Evolutionary conservation across 257 asterid genomes (phyloP).

Genomic region (Scutellaria galericulata): DNA sequence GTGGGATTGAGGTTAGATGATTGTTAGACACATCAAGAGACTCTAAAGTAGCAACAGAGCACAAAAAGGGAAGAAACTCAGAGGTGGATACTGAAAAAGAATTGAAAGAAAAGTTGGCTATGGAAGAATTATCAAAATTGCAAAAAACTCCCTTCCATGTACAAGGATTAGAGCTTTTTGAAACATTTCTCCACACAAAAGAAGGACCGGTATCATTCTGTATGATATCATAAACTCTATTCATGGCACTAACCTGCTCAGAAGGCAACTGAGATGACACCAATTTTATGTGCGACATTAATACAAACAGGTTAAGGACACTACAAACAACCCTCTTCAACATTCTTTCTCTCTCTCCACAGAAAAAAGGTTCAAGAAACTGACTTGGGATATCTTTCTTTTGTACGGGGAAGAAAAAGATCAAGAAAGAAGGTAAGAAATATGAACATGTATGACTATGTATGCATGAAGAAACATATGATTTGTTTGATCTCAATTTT

Average conservation of each 20-base stretch:
- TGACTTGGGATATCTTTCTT: background rate
- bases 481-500: slow-evolving; percentile 8
- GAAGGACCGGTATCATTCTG: slow-evolving; percentile 35
- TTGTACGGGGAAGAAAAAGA: slow-evolving; percentile 21
- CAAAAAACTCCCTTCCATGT: slow-evolving; percentile 73
- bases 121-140: slow-evolving; percentile 51
- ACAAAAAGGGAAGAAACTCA: slow-evolving; percentile 55
- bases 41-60: slow-evolving; percentile 52
- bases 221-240: slow-evolving; percentile 45
- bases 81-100: slow-evolving; percentile 50
- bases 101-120: slow-evolving; percentile 43
- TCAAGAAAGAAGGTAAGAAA: slow-evolving; percentile 15
- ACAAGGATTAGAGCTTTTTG: slow-evolving; percentile 54
- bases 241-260: slow-evolving; percentile 45
- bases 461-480: slow-evolving; percentile 1
- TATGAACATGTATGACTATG: background rate
- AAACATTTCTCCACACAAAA: slow-evolving; percentile 42
- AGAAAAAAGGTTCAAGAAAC: background rate
- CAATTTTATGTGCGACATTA: slow-evolving; percentile 30
- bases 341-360: background rate
- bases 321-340: slow-evolving; percentile 27
- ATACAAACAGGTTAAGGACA: slow-evolving; percentile 34
- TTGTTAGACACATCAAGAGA: slow-evolving; percentile 68
- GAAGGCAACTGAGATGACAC: slow-evolving; percentile 45
- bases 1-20: slow-evolving; percentile 53